These are phyloP conservation scores for Kodamaea suecica DNA, from an alignment of 1,139 yeast species.

Conservation along the genomic window DNA sequence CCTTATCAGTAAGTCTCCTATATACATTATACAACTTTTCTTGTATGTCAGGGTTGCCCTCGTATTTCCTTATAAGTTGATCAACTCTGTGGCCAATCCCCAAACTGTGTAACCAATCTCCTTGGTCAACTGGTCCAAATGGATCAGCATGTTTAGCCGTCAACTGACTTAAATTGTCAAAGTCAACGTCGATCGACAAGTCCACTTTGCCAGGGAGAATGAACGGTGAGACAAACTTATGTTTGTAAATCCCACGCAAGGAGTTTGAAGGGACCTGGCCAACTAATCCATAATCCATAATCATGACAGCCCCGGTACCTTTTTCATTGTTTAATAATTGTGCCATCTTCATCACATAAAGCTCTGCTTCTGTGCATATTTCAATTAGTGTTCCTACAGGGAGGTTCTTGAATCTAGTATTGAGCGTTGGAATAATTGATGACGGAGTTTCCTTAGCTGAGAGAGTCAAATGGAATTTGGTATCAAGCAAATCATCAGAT, in stretches of 20 bases:
- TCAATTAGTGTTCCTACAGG: constrained; percentile 63
- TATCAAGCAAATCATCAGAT: constrained; percentile 22
- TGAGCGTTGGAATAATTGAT: constrained; percentile 54
- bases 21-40: constrained; percentile 57
- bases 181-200: constrained; percentile 82
- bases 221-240: constrained; percentile 76
- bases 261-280: constrained; percentile 64
- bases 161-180: constrained; percentile 47
- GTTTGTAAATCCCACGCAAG: constrained; percentile 70
- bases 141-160: constrained; percentile 23
- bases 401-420: constrained; percentile 51
- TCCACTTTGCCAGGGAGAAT: constrained; percentile 76
- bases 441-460: constrained; percentile 64
- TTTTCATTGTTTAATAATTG: constrained; percentile 34
- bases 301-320: constrained; percentile 59
- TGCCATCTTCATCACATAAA: constrained; percentile 46
- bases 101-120: constrained; percentile 73
- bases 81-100: constrained; percentile 75
- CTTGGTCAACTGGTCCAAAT: constrained; percentile 70
- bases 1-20: constrained; percentile 60
- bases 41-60: constrained; percentile 31
- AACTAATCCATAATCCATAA: constrained; percentile 76
- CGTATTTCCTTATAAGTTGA: constrained; percentile 40
- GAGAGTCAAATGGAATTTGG: constrained; percentile 57
- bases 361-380: constrained; percentile 71